Conservation (phyloP, 768 basidiomycete species). For the Suillus subalutaceus region DNA sequence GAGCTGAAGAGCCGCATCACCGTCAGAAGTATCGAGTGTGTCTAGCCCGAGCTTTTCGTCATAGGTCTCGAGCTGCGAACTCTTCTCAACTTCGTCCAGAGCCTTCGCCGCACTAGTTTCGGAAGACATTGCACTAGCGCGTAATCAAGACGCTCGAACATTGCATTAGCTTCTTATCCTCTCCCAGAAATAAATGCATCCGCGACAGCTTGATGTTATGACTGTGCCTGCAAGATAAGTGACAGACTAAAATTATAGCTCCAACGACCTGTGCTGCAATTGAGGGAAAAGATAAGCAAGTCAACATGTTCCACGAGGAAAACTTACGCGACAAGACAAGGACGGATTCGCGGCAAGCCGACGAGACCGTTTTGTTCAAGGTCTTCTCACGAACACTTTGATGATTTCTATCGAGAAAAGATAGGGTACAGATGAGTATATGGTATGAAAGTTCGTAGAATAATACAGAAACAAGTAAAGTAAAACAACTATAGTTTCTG, state of each 20-base stretch:
- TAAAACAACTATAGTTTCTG: slow-evolving; percentile 68
- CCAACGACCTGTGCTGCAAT: slow-evolving; percentile 1
- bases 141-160: slow-evolving; percentile 1
- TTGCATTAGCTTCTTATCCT: slow-evolving; percentile 15
- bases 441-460: slow-evolving; percentile 21
- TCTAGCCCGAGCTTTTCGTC: slow-evolving; percentile 38
- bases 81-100: slow-evolving; percentile 20
- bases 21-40: slow-evolving; percentile 43
- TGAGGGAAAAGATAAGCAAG: slow-evolving; percentile 20
- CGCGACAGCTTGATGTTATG: slow-evolving; percentile 6
- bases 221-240: slow-evolving; percentile 15
- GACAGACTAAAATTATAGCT: neutral
- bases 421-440: slow-evolving; percentile 17
- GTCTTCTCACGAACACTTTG: slow-evolving; percentile 16
- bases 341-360: neutral
- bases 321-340: slow-evolving; percentile 2
- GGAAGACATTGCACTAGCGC: slow-evolving; percentile 22
- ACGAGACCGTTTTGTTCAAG: slow-evolving; percentile 2
- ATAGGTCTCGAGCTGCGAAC: slow-evolving; percentile 14
- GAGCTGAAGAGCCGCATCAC: slow-evolving; percentile 63
- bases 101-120: slow-evolving; percentile 15
- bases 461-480: slow-evolving; percentile 12
- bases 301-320: slow-evolving; percentile 15
- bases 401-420: slow-evolving; percentile 13
- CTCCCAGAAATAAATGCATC: slow-evolving; percentile 12